These are phyloP conservation scores for Dryadomyces quercivorus DNA, from an alignment of 2,329 filamentous ascomycete species.

Conservation along the genomic window DNA sequence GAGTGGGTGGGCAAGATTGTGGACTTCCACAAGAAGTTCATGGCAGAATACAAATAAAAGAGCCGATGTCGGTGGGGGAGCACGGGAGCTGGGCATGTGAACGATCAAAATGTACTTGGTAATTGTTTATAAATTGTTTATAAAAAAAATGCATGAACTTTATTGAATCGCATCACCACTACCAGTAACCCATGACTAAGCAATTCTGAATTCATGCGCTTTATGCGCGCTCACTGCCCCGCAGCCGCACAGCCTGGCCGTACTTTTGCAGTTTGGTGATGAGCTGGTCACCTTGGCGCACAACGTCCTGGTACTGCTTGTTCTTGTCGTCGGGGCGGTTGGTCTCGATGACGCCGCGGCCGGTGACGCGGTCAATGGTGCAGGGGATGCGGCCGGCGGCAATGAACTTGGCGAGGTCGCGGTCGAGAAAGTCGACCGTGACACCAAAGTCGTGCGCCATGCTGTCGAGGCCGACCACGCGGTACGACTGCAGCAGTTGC, in stretches of 20 bases:
- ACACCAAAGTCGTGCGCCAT: conserved; percentile 98
- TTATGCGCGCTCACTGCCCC: conserved; percentile 85
- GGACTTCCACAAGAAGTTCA: conserved; percentile 85
- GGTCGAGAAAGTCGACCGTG: conserved; percentile 89
- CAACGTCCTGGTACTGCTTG: conserved; percentile 97
- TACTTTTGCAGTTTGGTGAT: conserved; percentile 99
- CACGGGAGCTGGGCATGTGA: not conserved
- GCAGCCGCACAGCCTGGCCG: conserved; percentile 84
- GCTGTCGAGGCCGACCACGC: conserved; percentile 88
- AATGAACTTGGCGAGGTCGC: conserved; percentile 94
- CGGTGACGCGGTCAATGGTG: conserved; percentile 93
- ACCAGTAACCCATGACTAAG: not conserved
- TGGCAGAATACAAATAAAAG: conserved; percentile 58
- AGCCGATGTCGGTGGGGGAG: not conserved
- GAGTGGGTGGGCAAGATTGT: conserved; percentile 83
- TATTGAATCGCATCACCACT: not conserved
- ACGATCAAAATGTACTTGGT: not conserved
- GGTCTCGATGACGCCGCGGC: conserved; percentile 94
- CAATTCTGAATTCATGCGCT: not conserved
- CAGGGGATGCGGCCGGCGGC: conserved; percentile 87
- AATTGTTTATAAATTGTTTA: too few species aligned
- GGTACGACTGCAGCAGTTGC: conserved; percentile 93
- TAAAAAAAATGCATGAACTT: not conserved
- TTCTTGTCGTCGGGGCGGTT: conserved; percentile 98
- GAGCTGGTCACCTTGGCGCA: conserved; percentile 92